phyloP scores from a whole-genome alignment of 352 stramenopile genomes.

The Phytophthora aleatoria region DNA sequence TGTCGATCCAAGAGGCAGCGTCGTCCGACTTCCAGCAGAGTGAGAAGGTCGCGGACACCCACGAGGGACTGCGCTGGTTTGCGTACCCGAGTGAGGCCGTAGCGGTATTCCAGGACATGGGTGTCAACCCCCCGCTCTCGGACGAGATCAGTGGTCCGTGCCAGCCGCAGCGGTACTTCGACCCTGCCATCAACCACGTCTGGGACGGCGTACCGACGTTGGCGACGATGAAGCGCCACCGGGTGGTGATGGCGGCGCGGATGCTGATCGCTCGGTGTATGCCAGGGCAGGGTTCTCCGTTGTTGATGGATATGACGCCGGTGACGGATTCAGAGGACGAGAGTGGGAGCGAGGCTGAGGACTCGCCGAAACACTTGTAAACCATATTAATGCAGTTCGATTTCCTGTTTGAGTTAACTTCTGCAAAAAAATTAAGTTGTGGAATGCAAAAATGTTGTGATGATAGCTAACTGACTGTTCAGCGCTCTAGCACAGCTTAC shows the following conservation, averaged over 20 bases:
- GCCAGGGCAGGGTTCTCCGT: constrained; percentile 11
- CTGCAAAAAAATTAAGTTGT: too few species aligned
- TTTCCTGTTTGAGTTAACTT: too few species aligned
- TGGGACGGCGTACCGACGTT: constrained; percentile 31
- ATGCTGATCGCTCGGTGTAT: constrained; percentile 23
- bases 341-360: constrained; percentile 18
- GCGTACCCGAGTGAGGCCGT: constrained; percentile 37
- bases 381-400: not conserved
- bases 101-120: constrained; percentile 13
- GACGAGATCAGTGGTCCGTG: constrained; percentile 33
- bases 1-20: constrained; percentile 24
- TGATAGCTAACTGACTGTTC: too few species aligned
- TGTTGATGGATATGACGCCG: constrained; percentile 26
- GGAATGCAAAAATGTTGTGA: too few species aligned
- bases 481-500: too few species aligned
- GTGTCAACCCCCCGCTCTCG: constrained; percentile 25
- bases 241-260: constrained; percentile 14
- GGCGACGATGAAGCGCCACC: constrained; percentile 29
- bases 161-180: constrained; percentile 40
- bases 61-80: constrained; percentile 43
- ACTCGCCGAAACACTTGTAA: constrained; percentile 15
- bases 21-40: constrained; percentile 8
- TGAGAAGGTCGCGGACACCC: constrained; percentile 21
- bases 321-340: constrained; percentile 26
- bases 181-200: constrained; percentile 17